Percentiles rank a stretch among this genome's conserved stretches.
phyloP scores from a whole-genome alignment of 2,329 filamentous ascomycete genomes.

The Aspergillus pseudoglaucus region DNA sequence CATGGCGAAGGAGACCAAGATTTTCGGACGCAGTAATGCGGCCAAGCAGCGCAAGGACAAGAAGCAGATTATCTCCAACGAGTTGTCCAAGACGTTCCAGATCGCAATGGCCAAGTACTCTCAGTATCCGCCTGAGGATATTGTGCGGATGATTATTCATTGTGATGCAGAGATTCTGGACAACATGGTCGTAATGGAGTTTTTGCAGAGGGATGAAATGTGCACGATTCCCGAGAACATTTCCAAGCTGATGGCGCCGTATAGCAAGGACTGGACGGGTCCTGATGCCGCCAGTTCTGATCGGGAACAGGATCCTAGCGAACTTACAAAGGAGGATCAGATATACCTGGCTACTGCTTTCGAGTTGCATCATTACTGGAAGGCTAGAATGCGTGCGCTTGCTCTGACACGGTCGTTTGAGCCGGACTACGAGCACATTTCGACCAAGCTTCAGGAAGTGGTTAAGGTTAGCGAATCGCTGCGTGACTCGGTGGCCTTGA shows the following conservation, averaged over 20 bases:
- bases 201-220: slow-evolving; percentile 84
- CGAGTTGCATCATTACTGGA: slow-evolving; percentile 97
- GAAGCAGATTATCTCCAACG: slow-evolving; percentile 91
- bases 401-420: slow-evolving; percentile 78
- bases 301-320: slow-evolving; percentile 77
- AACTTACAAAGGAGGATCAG: slow-evolving; percentile 91
- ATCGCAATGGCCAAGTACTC: slow-evolving; percentile 93
- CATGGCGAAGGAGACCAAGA: slow-evolving; percentile 93
- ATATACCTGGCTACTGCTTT: slow-evolving; percentile 90
- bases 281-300: slow-evolving; percentile 70
- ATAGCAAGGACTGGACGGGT: slow-evolving; percentile 93
- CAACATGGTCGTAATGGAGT: slow-evolving; percentile 91
- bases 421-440: slow-evolving; percentile 84
- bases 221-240: slow-evolving; percentile 89
- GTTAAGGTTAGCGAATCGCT: slow-evolving; percentile 81
- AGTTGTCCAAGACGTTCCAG: slow-evolving; percentile 83
- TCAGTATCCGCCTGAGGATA: slow-evolving; percentile 71
- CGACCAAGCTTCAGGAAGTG: slow-evolving; percentile 76
- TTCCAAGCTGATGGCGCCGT: slow-evolving; percentile 85
- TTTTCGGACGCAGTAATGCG: slow-evolving; percentile 59
- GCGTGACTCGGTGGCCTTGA: slow-evolving; percentile 82
- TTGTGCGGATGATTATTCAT: slow-evolving; percentile 90
- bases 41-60: slow-evolving; percentile 80
- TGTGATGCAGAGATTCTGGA: slow-evolving; percentile 86
- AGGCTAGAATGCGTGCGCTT: slow-evolving; percentile 89